These are phyloP conservation scores for Funneliformis caledonium DNA, from an alignment of 371 early-diverging fungal species.

Conservation along the genomic window DNA sequence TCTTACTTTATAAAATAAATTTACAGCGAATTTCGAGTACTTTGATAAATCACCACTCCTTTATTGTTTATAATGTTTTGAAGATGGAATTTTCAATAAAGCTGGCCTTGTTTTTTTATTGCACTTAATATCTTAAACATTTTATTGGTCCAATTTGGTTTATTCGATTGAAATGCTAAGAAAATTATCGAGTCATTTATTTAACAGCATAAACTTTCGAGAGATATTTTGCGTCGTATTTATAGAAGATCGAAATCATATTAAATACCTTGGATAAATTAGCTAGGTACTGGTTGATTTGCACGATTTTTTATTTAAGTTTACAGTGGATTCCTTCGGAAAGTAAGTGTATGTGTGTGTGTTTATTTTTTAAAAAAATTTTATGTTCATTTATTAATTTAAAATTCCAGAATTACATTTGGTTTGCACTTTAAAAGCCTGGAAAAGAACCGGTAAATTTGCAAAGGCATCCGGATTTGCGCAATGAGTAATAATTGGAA, in stretches of 20 bases:
- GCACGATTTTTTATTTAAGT: conserved; percentile 42
- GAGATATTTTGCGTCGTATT: conserved; percentile 61
- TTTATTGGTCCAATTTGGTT: too few relatives aligned
- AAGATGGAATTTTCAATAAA: conserved; percentile 51
- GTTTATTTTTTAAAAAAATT: too few relatives aligned
- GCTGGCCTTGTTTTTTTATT: too few relatives aligned
- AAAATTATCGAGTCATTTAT: conserved; percentile 71
- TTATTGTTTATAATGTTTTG: conserved; percentile 53
- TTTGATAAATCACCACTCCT: conserved; percentile 60
- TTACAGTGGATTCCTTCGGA: conserved; percentile 57
- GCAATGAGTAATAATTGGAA: conserved; percentile 47
- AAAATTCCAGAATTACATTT: too few relatives aligned
- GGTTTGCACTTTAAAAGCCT: conserved; percentile 49
- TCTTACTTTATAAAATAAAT: too few relatives aligned
- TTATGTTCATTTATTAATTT: too few relatives aligned
- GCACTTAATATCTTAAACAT: too few relatives aligned
- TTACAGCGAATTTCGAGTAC: conserved; percentile 57
- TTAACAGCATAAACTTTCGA: conserved; percentile 75
- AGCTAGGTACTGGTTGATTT: conserved; percentile 55
- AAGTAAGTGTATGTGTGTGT: too few relatives aligned
- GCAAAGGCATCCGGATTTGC: conserved; percentile 61
- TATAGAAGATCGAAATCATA: conserved; percentile 39
- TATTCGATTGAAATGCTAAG: too few relatives aligned
- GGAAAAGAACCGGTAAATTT: conserved; percentile 49
- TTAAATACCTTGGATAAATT: conserved; percentile 48